phyloP scores from a whole-genome alignment of 257 asterid genomes.

The Rubia yunnanensis region DNA sequence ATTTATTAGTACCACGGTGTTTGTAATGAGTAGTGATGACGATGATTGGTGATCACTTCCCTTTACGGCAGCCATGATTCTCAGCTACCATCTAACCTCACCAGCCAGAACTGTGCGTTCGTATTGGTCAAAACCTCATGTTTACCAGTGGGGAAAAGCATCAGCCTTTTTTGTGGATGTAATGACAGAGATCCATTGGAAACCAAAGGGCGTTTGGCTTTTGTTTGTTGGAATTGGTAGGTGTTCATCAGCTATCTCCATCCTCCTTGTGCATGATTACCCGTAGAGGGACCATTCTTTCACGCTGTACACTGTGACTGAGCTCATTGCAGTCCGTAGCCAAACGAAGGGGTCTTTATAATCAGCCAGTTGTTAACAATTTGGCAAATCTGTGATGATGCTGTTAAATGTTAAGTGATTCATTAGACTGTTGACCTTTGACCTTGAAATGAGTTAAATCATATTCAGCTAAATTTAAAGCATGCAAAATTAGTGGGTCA shows the following conservation, averaged over 20 bases:
- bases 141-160: slow-evolving; percentile 6
- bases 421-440: background rate
- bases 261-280: slow-evolving; percentile 17
- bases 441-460: no score
- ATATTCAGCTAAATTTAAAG: no score
- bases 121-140: slow-evolving; percentile 25
- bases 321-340: background rate
- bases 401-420: background rate
- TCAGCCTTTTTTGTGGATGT: slow-evolving; percentile 10
- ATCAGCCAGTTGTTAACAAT: background rate
- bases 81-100: background rate
- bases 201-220: slow-evolving; percentile 12
- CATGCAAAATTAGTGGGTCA: no score
- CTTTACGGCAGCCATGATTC: background rate
- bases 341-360: background rate
- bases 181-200: slow-evolving; percentile 18
- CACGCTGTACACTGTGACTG: background rate
- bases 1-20: background rate
- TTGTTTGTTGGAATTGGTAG: slow-evolving; percentile 36
- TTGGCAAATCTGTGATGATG: background rate
- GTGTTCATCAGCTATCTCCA: slow-evolving; percentile 9
- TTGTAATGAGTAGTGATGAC: background rate
- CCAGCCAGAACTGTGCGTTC: slow-evolving; percentile 6
- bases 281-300: slow-evolving; percentile 27
- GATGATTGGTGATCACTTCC: slow-evolving; percentile 7